phyloP scores from a whole-genome alignment of 805 yeast species.

The Pichia kluyveri region DNA sequence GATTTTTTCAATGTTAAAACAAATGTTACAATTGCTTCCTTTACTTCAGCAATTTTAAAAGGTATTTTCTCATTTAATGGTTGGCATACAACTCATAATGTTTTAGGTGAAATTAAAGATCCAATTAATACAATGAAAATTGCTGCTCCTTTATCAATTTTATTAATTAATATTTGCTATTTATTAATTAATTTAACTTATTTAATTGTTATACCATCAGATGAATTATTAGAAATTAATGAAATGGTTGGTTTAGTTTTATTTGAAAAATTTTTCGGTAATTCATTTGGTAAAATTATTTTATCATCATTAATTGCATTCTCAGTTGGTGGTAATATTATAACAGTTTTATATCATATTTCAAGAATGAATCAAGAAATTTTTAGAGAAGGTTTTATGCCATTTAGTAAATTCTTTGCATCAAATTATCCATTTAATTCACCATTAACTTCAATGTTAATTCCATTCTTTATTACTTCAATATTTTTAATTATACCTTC shows the following conservation, averaged over 20 bases:
- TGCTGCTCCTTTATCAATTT: constrained; percentile 45
- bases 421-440: constrained; percentile 48
- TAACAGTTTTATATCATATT: constrained; percentile 44
- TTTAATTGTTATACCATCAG: constrained; percentile 39
- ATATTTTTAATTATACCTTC: constrained; percentile 34
- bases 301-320: constrained; percentile 42
- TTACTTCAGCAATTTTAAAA: constrained; percentile 42
- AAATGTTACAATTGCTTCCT: constrained; percentile 30
- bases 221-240: constrained; percentile 36
- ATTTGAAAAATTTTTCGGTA: constrained; percentile 43
- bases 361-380: constrained; percentile 50
- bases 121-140: constrained; percentile 41
- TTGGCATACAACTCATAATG: constrained; percentile 48
- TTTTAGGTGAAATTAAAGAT: constrained; percentile 44
- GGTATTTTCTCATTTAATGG: constrained; percentile 45
- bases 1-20: constrained; percentile 23
- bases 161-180: constrained; percentile 35
- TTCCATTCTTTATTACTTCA: constrained; percentile 35
- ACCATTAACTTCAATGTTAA: constrained; percentile 36
- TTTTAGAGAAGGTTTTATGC: constrained; percentile 47
- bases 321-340: constrained; percentile 48
- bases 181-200: constrained; percentile 41
- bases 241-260: constrained; percentile 44
- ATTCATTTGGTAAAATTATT: constrained; percentile 36
- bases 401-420: constrained; percentile 40